phyloP scores from a whole-genome alignment of 2,329 filamentous ascomycete species.

The Fusarium newnesense region DNA sequence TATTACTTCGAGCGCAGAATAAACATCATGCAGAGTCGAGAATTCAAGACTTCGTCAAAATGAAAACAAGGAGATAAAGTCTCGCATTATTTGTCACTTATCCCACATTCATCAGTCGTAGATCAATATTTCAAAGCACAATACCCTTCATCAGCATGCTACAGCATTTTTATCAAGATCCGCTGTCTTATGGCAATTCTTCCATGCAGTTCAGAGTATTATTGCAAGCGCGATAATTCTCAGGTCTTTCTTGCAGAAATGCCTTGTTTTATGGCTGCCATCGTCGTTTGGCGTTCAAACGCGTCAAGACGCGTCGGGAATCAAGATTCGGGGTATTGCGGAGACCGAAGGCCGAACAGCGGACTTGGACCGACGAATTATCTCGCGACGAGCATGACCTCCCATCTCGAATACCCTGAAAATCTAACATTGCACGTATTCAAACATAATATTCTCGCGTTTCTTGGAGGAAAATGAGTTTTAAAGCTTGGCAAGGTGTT shows the following conservation, averaged over 20 bases:
- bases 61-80: too few species aligned
- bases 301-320: neutral
- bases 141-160: too few species aligned
- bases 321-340: neutral
- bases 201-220: rapidly evolving
- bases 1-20: neutral
- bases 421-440: neutral
- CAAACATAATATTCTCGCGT: rapidly evolving
- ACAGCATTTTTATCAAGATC: rapidly evolving
- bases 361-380: neutral
- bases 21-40: neutral
- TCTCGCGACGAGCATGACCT: neutral
- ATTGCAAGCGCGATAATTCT: neutral
- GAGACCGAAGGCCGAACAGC: neutral
- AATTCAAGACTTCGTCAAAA: neutral
- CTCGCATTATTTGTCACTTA: too few species aligned
- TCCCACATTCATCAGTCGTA: too few species aligned
- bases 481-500: too few species aligned
- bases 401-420: too few species aligned
- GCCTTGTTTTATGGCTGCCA: rapidly evolving
- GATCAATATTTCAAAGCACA: rapidly evolving
- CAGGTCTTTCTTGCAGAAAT: neutral
- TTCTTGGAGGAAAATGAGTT: neutral
- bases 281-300: neutral
- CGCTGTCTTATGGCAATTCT: neutral